A percentile compares a stretch with the other conserved stretches of the same genome.
These are phyloP conservation scores for Rhododendron simsii DNA, from an alignment of 148 eudicot species.

Conservation along the genomic window DNA sequence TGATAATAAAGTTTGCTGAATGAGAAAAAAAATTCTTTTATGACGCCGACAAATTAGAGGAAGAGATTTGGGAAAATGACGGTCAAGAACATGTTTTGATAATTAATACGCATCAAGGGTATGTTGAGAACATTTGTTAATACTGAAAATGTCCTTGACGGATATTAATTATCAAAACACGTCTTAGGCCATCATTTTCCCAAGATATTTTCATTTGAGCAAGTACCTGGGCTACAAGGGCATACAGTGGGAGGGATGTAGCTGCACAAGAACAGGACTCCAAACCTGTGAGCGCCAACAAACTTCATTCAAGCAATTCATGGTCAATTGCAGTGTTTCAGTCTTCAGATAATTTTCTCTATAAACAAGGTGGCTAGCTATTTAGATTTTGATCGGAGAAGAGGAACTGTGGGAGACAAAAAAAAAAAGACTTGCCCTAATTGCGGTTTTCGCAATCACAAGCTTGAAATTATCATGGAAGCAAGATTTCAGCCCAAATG, in stretches of 20 bases:
- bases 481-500: conserved; percentile 59
- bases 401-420: background rate
- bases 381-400: background rate
- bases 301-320: background rate
- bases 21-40: too few species aligned
- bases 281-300: conserved; percentile 36
- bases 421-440: conserved; percentile 46
- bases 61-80: background rate
- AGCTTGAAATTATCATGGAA: conserved; percentile 43
- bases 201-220: background rate
- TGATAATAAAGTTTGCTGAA: too few species aligned
- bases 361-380: background rate
- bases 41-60: too few species aligned
- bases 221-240: conserved; percentile 76
- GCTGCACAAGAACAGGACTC: conserved; percentile 63
- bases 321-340: background rate
- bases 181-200: too few species aligned
- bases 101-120: too few species aligned
- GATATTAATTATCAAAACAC: too few species aligned
- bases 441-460: conserved; percentile 33
- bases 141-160: too few species aligned
- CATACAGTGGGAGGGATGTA: conserved; percentile 83
- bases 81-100: too few species aligned
- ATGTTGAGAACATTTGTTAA: too few species aligned
- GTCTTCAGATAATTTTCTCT: background rate